Conservation (phyloP, 805 yeast genomes). For the Dipodascopsis uninucleata region DNA sequence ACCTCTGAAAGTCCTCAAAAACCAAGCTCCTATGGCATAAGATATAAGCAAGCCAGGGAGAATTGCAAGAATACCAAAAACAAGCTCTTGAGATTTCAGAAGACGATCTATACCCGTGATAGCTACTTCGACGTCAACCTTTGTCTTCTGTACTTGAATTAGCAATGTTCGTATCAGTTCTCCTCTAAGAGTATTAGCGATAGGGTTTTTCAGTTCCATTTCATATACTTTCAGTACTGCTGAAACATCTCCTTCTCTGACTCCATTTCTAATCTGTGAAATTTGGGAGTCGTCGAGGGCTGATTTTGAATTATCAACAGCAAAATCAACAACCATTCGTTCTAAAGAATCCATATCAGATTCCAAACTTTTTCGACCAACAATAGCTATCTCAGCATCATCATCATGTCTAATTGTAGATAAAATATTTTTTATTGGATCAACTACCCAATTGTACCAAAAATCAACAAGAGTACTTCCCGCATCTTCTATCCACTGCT, state of each 20-base stretch:
- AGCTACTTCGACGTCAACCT: constrained; percentile 91
- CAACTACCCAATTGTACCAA: constrained; percentile 76
- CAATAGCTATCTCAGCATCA: constrained; percentile 64
- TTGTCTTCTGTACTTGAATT: constrained; percentile 92
- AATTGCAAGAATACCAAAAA: constrained; percentile 88
- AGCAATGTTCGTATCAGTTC: constrained; percentile 69
- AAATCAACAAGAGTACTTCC: constrained; percentile 47
- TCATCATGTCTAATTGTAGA: constrained; percentile 84
- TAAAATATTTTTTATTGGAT: constrained; percentile 68
- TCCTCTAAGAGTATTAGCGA: constrained; percentile 62
- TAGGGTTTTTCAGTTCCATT: constrained; percentile 63
- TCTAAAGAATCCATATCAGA: constrained; percentile 79
- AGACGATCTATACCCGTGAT: constrained; percentile 86
- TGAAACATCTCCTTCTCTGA: constrained; percentile 73
- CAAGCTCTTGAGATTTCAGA: constrained; percentile 84
- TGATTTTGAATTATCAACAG: constrained; percentile 37
- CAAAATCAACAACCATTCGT: constrained; percentile 80
- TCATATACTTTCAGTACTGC: constrained; percentile 80
- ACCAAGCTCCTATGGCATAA: constrained; percentile 19
- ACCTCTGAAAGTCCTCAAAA: constrained; percentile 33
- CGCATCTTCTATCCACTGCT: constrained; percentile 55
- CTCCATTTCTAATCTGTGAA: constrained; percentile 44
- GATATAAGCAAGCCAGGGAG: constrained; percentile 63
- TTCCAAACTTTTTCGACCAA: constrained; percentile 71
- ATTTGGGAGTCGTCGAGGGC: constrained; percentile 22